Evolutionary conservation across 306 rosid species (phyloP), one percentile per base, ranked within the genome.

Genomic region (Boehmeria nivea): DNA sequence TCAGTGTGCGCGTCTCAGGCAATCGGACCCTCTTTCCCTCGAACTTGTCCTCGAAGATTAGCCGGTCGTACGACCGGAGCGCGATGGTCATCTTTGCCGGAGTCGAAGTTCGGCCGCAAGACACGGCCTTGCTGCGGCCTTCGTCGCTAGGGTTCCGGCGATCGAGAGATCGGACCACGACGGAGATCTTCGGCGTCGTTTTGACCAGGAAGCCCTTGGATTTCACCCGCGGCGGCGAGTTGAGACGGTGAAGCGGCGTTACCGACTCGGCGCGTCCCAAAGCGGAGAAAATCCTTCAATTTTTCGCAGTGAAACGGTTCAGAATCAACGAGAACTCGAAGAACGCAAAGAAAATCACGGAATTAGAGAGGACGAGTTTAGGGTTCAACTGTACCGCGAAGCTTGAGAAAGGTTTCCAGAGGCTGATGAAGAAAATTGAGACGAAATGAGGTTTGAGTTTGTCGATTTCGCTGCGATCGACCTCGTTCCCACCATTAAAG

Each of bases 181-280:
- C 94, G 89, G 26, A 84, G 85, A 63, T 50, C n/a, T 50, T 24
- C 33, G 54, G 54, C 33, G 33, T 24, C 3, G 54, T 3, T 25
- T 50, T 24, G 34, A 50, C 36, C 31, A 50, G 4, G 34, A 50
- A 50, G n/a, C 36, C 54, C 54, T 63, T 75, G 59, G 98, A 87
- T 53, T 74, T 87, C 50, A 87, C 83, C 59, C 95, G 77, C 58
- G 96, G 95, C 38, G 82, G 68, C 27, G 98, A 91, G 33, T 84
- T 72, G 43, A 85, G 82, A 15, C 81, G 85, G 43, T 87, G 98
- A 50, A 87, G 93, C 19, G 95, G 96, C 85, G 77, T 74, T 82
- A 82, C 54, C 13, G 98, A 84, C 27, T 82, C 93, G 61, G 66
- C 64, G 52, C 79, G 66, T 73, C 81, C 91, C 72, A 82, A 64